These are phyloP conservation scores for Ambrosia artemisiifolia DNA, from an alignment of 129 eudicot genomes.

Conservation along the genomic window DNA sequence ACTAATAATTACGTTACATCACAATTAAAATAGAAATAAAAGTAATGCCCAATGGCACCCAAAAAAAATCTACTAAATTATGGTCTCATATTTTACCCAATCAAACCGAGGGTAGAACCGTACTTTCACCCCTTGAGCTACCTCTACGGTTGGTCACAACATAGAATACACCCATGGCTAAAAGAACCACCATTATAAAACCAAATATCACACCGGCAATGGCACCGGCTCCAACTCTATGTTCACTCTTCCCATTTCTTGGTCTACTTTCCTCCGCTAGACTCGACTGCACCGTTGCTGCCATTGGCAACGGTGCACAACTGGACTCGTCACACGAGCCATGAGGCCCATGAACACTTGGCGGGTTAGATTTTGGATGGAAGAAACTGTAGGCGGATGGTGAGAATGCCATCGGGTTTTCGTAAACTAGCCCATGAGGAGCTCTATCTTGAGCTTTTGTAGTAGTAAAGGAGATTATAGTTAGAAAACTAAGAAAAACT, in stretches of 20 bases:
- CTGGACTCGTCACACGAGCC: slow-evolving; percentile 39
- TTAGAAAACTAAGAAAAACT: slow-evolving; percentile 10
- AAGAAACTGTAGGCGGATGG: slow-evolving; percentile 70
- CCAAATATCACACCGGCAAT: slow-evolving; percentile 42
- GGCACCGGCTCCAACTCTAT: slow-evolving; percentile 47
- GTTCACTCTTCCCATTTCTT: slow-evolving; percentile 4
- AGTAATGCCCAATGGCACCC: neutral
- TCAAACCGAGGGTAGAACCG: slow-evolving; percentile 44
- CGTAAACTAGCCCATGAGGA: slow-evolving; percentile 59
- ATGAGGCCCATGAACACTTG: slow-evolving; percentile 30
- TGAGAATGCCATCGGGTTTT: slow-evolving; percentile 57
- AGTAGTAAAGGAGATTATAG: slow-evolving; percentile 26
- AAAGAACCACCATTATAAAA: slow-evolving; percentile 31
- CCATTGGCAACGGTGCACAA: slow-evolving; percentile 53
- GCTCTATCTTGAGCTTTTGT: slow-evolving; percentile 58
- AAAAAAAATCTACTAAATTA: slow-evolving; percentile 19
- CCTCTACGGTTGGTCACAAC: slow-evolving; percentile 37
- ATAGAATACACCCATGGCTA: slow-evolving; percentile 59
- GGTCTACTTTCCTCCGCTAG: slow-evolving; percentile 46
- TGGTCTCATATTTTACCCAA: slow-evolving; percentile 5
- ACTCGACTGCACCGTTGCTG: slow-evolving; percentile 58
- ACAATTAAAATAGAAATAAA: slow-evolving; percentile 4
- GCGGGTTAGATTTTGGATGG: slow-evolving; percentile 47
- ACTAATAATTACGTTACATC: slow-evolving; percentile 24
- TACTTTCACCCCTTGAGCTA: slow-evolving; percentile 31